Evolutionary conservation across 2,329 filamentous ascomycete species (phyloP).

Genomic region (Cladorrhinum sp.): DNA sequence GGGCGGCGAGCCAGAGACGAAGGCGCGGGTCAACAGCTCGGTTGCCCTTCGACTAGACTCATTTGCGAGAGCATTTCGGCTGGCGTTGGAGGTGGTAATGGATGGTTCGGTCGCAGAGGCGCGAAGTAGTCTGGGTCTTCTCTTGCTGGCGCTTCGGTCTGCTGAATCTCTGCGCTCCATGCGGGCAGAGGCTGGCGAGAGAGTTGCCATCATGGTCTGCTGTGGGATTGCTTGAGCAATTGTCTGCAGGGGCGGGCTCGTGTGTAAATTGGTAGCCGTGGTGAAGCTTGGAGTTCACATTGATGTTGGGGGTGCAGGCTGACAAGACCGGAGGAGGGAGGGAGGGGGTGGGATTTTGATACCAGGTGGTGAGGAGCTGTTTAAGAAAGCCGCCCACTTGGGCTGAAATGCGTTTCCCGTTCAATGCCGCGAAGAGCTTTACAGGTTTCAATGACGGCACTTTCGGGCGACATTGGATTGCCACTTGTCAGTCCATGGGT

Average conservation of each 20-base stretch:
- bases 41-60: slow-evolving; percentile 50
- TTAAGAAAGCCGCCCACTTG: slow-evolving; percentile 27
- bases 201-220: slow-evolving; percentile 35
- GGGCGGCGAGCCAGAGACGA: slow-evolving; percentile 44
- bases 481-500: slow-evolving; percentile 34
- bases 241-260: not conserved
- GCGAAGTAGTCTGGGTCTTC: slow-evolving; percentile 53
- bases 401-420: slow-evolving; percentile 30
- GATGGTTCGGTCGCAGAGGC: slow-evolving; percentile 56
- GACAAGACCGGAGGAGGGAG: slow-evolving; percentile 9
- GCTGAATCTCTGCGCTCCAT: slow-evolving; percentile 40
- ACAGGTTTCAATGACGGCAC: slow-evolving; percentile 29
- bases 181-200: slow-evolving; percentile 35
- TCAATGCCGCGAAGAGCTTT: slow-evolving; percentile 20
- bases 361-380: slow-evolving; percentile 19
- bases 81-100: slow-evolving; percentile 54
- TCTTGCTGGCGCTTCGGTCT: slow-evolving; percentile 38
- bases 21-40: slow-evolving; percentile 52
- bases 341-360: slow-evolving; percentile 10
- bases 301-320: slow-evolving; percentile 10
- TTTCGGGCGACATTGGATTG: slow-evolving; percentile 28
- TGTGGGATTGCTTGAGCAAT: slow-evolving; percentile 1
- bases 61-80: slow-evolving; percentile 48
- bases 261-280: slow-evolving; percentile 1
- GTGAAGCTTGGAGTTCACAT: slow-evolving; percentile 10